phyloP scores from a whole-genome alignment of 1,284 basidiomycete genomes.

The Athelia sp. region DNA sequence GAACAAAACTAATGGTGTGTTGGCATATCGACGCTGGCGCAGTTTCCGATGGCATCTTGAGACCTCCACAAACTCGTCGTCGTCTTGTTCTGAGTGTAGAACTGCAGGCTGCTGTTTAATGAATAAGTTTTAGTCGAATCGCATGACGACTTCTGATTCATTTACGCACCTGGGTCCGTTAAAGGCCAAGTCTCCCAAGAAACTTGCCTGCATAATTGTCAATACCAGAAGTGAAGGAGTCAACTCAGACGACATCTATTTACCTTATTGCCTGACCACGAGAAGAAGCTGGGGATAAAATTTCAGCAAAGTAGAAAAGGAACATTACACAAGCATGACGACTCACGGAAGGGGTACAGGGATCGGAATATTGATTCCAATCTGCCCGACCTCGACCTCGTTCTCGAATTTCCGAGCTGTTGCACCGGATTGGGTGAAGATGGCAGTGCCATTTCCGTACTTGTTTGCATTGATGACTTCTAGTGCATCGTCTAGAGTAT shows the following conservation, averaged over 20 bases:
- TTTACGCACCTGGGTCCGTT: conserved; percentile 74
- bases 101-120: conserved; percentile 67
- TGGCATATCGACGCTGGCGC: conserved; percentile 81
- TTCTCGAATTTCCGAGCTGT: conserved; percentile 93
- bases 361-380: conserved; percentile 93
- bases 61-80: conserved; percentile 80
- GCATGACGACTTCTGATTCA: not conserved
- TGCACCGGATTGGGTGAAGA: conserved; percentile 96
- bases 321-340: too few relatives aligned
- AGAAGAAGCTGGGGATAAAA: conserved; percentile 64
- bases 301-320: not conserved
- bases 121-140: conserved; percentile 4
- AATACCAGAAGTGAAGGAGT: too few relatives aligned
- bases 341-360: conserved; percentile 73
- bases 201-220: conserved; percentile 53
- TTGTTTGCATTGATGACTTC: conserved; percentile 85
- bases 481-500: conserved; percentile 89
- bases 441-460: conserved; percentile 94
- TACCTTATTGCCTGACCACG: conserved; percentile 89
- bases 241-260: conserved; percentile 12
- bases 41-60: conserved; percentile 74
- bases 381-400: conserved; percentile 87
- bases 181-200: conserved; percentile 85
- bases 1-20: conserved; percentile 51
- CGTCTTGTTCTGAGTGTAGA: conserved; percentile 91